Conservation (phyloP, 2,329 filamentous ascomycete genomes). For the Karstenula rhodostoma region DNA sequence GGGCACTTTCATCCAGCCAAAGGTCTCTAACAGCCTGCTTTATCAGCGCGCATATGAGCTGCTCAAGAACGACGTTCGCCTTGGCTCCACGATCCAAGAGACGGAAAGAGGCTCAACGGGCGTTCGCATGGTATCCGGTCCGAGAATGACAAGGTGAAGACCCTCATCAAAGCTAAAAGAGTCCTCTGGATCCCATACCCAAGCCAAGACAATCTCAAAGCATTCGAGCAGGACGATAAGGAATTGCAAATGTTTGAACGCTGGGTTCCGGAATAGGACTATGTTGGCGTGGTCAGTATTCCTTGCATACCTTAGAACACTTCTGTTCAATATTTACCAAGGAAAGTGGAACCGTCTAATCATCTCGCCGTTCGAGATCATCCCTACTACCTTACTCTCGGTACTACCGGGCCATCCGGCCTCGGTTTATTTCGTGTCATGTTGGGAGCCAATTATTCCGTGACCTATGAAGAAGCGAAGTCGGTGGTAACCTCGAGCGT, state of each 20-base stretch:
- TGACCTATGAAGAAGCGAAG: not conserved
- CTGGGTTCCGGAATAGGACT: slow-evolving; percentile 20
- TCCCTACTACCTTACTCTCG: slow-evolving; percentile 20
- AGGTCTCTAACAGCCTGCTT: slow-evolving; percentile 30
- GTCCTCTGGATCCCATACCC: slow-evolving; percentile 27
- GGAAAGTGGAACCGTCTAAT: slow-evolving; percentile 18
- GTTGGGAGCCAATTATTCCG: not conserved
- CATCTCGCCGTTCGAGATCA: slow-evolving; percentile 28
- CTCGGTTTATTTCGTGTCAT: slow-evolving; percentile 6
- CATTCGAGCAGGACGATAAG: slow-evolving; percentile 23
- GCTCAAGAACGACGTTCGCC: slow-evolving; percentile 16
- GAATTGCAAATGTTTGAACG: slow-evolving; percentile 20
- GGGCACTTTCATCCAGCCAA: slow-evolving; percentile 20
- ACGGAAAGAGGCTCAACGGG: slow-evolving; percentile 3
- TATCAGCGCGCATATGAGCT: slow-evolving; percentile 32
- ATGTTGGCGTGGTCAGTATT: slow-evolving; percentile 25
- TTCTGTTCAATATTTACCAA: slow-evolving; percentile 23
- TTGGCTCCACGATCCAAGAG: slow-evolving; percentile 23
- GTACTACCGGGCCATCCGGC: slow-evolving; percentile 26
- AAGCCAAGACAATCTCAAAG: slow-evolving; percentile 22
- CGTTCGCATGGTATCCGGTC: not conserved
- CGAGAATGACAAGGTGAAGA: not conserved
- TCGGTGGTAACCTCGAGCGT: not conserved
- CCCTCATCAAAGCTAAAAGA: slow-evolving; percentile 19
- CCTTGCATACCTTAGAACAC: slow-evolving; percentile 31